phyloP scores from a whole-genome alignment of 2,329 filamentous ascomycete genomes.

The Clonostachys solani region DNA sequence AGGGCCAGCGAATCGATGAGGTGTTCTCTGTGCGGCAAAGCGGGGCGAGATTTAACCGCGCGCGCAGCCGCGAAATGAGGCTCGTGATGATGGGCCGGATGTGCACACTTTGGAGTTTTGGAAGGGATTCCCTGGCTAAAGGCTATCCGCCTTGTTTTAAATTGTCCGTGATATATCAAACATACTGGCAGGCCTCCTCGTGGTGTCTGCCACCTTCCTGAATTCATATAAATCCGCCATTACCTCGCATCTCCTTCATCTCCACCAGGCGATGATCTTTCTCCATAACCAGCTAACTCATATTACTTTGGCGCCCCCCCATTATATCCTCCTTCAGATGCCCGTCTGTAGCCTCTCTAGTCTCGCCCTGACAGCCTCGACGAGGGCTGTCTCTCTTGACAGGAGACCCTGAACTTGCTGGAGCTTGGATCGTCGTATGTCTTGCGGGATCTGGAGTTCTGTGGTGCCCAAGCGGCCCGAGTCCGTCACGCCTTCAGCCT shows the following conservation, averaged over 20 bases:
- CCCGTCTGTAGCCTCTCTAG: constrained; percentile 51
- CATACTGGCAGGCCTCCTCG: no score
- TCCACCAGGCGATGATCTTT: not conserved
- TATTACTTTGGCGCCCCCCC: not conserved
- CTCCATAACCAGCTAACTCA: not conserved
- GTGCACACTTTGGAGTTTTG: no score
- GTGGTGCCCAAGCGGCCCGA: constrained; percentile 15
- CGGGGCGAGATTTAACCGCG: no score
- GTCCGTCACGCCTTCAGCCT: constrained; percentile 19
- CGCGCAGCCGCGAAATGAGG: no score
- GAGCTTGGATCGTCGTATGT: constrained; percentile 59
- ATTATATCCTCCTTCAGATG: not conserved
- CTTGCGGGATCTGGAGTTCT: constrained; percentile 50
- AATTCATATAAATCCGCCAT: no score
- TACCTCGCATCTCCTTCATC: not conserved
- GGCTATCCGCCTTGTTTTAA: no score
- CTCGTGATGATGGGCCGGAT: no score
- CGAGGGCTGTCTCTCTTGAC: constrained; percentile 62
- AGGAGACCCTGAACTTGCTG: constrained; percentile 59
- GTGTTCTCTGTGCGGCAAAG: no score
- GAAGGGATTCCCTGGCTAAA: no score
- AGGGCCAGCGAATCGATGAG: no score
- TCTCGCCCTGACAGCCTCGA: constrained; percentile 61
- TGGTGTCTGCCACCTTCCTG: no score
- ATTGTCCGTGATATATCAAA: no score